Evolutionary conservation across 2,329 filamentous ascomycete genomes (phyloP).

Genomic region (Colletotrichum sp.): DNA sequence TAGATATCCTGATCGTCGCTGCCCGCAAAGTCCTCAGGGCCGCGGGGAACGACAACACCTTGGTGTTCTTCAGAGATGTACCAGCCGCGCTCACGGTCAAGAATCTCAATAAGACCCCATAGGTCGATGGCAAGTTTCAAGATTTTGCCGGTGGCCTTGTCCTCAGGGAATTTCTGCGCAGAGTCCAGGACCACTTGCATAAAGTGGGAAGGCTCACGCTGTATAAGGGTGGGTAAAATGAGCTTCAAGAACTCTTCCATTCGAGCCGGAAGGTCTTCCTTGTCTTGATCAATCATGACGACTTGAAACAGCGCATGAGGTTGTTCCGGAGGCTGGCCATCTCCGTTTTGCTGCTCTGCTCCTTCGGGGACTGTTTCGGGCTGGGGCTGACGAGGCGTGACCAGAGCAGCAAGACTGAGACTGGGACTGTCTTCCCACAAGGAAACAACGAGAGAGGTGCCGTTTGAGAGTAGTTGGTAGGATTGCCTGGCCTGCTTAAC

Average conservation of each 20-base stretch:
- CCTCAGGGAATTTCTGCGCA: constrained; percentile 49
- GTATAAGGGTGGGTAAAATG: constrained; percentile 62
- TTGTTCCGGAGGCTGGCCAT: background rate
- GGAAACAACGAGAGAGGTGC: constrained; percentile 33
- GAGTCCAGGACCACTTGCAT: constrained; percentile 63
- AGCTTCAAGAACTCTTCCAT: constrained; percentile 66
- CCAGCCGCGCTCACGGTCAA: constrained; percentile 69
- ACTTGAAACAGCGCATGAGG: constrained; percentile 31
- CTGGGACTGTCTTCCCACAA: constrained; percentile 22
- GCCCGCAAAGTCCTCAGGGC: constrained; percentile 53
- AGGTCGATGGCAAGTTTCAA: constrained; percentile 65
- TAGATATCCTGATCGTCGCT: constrained; percentile 62
- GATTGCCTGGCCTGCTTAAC: constrained; percentile 60
- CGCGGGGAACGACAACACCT: constrained; percentile 43
- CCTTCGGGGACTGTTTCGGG: background rate
- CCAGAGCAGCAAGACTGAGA: constrained; percentile 19
- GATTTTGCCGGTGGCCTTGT: constrained; percentile 57
- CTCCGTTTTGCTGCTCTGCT: constrained; percentile 18
- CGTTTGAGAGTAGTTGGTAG: constrained; percentile 53
- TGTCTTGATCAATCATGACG: constrained; percentile 66
- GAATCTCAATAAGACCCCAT: constrained; percentile 69
- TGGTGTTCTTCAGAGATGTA: constrained; percentile 55
- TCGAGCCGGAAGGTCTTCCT: constrained; percentile 63
- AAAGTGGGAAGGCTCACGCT: constrained; percentile 64
- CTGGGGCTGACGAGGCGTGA: constrained; percentile 15